A percentile compares a stretch with the other conserved stretches of the same genome.
phyloP scores from a whole-genome alignment of 352 stramenopile genomes.

The Phytophthora podocarpi region DNA sequence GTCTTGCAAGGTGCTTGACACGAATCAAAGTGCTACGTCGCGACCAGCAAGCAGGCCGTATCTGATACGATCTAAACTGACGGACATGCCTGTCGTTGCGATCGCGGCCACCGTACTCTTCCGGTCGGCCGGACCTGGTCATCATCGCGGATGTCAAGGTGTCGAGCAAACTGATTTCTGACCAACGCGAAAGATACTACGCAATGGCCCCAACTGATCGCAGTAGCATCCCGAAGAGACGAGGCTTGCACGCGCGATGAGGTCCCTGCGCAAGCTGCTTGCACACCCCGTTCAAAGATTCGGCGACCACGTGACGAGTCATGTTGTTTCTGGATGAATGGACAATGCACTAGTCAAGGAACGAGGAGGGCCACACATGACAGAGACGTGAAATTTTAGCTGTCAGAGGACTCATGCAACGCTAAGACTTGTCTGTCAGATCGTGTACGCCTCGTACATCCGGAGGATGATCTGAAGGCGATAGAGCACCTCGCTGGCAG shows the following conservation, averaged over 20 bases:
- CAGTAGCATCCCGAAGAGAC: conserved; percentile 31
- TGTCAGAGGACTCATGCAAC: no score
- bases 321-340: conserved; percentile 9
- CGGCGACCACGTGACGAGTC: conserved; percentile 9
- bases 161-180: conserved; percentile 1
- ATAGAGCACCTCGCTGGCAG: conserved; percentile 38
- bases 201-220: conserved; percentile 17
- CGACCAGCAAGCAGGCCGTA: conserved; percentile 2
- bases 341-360: background rate
- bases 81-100: background rate
- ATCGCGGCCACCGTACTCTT: conserved; percentile 8
- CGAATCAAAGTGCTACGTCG: conserved; percentile 2
- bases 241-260: no score
- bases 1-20: background rate
- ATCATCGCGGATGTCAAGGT: conserved; percentile 9
- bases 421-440: background rate
- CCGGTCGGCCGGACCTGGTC: conserved; percentile 1
- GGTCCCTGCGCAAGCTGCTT: conserved; percentile 1
- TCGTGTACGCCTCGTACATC: conserved; percentile 37
- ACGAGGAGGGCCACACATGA: conserved; percentile 4
- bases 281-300: conserved; percentile 1
- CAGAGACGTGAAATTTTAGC: background rate
- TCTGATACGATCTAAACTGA: conserved; percentile 16
- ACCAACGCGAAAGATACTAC: conserved; percentile 28
- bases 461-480: conserved; percentile 35